Base-by-base conservation (phyloP, 352 stramenopile species). In the Globisporangium alternatum region DNA sequence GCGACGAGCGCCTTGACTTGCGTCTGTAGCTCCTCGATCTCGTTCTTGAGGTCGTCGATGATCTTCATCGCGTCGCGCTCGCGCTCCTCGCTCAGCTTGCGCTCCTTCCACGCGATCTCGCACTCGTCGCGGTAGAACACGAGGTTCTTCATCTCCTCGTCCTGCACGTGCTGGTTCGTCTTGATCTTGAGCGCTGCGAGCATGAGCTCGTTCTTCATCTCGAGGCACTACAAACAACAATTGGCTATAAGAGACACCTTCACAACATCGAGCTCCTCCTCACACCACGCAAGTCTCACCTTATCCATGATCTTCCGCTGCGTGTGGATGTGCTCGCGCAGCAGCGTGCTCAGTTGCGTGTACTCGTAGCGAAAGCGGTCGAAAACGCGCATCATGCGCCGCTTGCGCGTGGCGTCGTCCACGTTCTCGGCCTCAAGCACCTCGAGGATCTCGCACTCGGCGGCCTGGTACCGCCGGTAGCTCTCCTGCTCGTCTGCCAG, bases 81-180 rank as follows among this genome's bases (percentile, higher is more conserved):
- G 35, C 81, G 74, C 52, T 85, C 79, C 56, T 87, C 76, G 41
- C 78, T 80, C 25, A 87, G n/a, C 1, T 67, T 67, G 37, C 72
- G 78, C 58, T 86, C 78, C 51, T 80, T 83, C 80, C 82, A 91
- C 12, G 78, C 78, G 56, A 83, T 67, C 49, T 91, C 78, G 54
- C 82, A 91, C 59, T 91, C 82, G n/a, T 91, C 80, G 8, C 82
- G 75, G 45, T 91, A 91, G 71, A 85, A 91, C 4, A 77, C 48
- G 17, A 91, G 67, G 61, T 81, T 88, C 53, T 87, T 87, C 72
- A 87, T 78, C 60, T 91, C 80, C 51, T 91, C 77, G 13, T 83
- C 75, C 13, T 91, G 78, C n/a, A 86, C 57, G 66, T 86, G 74
- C 64, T 91, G 73, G 10, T 72, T 71, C 22, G 78, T 81, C 53